Percentiles rank a stretch among this genome's conserved stretches.
Evolutionary conservation across 2,329 filamentous ascomycete species (phyloP).

Genomic region (Verticillium longisporum): DNA sequence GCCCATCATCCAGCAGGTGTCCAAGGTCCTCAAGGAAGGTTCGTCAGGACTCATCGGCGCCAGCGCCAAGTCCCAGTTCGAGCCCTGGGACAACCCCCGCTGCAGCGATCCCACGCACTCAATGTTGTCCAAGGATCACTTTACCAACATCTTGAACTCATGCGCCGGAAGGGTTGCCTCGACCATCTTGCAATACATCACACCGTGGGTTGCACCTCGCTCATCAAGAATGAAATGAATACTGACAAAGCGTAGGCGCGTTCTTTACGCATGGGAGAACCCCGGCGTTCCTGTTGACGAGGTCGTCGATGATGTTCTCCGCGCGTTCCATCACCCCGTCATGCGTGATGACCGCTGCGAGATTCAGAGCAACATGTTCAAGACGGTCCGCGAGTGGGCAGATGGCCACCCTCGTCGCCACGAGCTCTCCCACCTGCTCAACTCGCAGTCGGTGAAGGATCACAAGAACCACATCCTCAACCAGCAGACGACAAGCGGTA

Average conservation of each 20-base stretch:
- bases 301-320: conserved; percentile 72
- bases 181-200: conserved; percentile 76
- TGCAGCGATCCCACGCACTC: conserved; percentile 78
- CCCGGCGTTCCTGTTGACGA: conserved; percentile 74
- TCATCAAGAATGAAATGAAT: conserved; percentile 13
- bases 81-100: conserved; percentile 69
- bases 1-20: conserved; percentile 83
- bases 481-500: conserved; percentile 19
- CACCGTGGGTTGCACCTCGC: conserved; percentile 50
- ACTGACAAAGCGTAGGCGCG: conserved; percentile 40
- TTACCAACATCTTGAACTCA: conserved; percentile 71
- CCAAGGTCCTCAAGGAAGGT: conserved; percentile 76
- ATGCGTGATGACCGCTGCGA: conserved; percentile 69
- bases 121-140: conserved; percentile 79
- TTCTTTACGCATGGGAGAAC: conserved; percentile 92
- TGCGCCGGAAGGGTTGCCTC: conserved; percentile 68
- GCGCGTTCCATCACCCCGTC: conserved; percentile 86
- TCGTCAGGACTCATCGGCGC: conserved; percentile 65
- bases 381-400: conserved; percentile 76
- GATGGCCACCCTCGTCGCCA: conserved; percentile 60
- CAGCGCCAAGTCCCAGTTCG: conserved; percentile 67
- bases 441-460: conserved; percentile 72
- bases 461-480: conserved; percentile 70
- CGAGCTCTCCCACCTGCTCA: conserved; percentile 68
- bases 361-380: conserved; percentile 84